phyloP scores from a whole-genome alignment of 1,139 yeast species.

The Debaryomycetaceae sp. region DNA sequence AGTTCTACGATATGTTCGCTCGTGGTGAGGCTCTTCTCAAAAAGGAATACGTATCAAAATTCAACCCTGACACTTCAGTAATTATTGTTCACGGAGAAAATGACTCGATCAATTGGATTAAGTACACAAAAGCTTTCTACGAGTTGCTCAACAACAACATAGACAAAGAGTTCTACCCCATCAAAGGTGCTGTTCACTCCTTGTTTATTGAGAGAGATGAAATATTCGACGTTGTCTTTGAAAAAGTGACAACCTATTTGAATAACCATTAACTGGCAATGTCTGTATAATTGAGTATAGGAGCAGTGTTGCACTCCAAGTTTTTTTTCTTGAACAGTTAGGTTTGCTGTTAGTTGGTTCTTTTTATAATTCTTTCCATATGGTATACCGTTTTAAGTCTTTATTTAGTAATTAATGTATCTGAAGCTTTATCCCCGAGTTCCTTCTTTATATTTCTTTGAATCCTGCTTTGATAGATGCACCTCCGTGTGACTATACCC shows the following conservation, averaged over 20 bases:
- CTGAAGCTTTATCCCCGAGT: too few species aligned
- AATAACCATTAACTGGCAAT: conserved; percentile 10
- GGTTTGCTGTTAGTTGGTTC: too few species aligned
- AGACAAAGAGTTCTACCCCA: conserved; percentile 23
- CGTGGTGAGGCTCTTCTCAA: conserved; percentile 56
- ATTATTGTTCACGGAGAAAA: conserved; percentile 44
- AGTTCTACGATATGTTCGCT: conserved; percentile 58
- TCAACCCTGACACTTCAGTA: conserved; percentile 42
- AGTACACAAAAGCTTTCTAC: conserved; percentile 50
- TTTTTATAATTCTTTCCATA: too few species aligned
- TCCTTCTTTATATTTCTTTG: too few species aligned
- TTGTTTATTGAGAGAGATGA: conserved; percentile 44
- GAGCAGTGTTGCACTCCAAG: too few species aligned
- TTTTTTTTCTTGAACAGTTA: too few species aligned
- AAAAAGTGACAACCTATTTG: conserved; percentile 40
- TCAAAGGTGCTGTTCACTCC: conserved; percentile 42
- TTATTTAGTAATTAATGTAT: too few species aligned
- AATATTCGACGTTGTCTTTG: conserved; percentile 28
- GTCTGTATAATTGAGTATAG: too few species aligned
- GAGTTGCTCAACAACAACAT: conserved; percentile 28
- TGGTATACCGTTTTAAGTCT: too few species aligned
- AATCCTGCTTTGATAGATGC: too few species aligned
- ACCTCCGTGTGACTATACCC: too few species aligned
- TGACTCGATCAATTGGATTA: conserved; percentile 52
- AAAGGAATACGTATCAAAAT: conserved; percentile 39